Conservation (phyloP, 331 rosid genomes). For the Dryas integrifolia region DNA sequence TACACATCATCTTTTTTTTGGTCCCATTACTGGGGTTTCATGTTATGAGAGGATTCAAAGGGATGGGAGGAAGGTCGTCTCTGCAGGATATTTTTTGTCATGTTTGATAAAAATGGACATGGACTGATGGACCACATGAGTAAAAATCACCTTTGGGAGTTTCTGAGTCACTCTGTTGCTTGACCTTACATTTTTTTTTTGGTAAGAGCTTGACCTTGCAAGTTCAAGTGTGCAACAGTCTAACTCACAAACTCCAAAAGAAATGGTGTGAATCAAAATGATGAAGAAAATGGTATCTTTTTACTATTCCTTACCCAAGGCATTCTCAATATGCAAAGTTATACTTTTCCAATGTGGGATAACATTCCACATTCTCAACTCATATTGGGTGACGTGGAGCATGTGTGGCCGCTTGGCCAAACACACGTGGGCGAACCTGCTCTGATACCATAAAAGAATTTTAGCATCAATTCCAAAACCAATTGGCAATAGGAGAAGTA, state of each 20-base stretch:
- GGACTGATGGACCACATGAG: neutral
- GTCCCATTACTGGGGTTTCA: neutral
- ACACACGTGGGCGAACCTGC: no score
- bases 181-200: neutral
- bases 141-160: neutral
- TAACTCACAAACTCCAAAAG: neutral
- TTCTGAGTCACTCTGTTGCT: neutral
- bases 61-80: neutral
- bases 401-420: no score
- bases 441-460: no score
- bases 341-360: no score
- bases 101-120: neutral
- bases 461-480: no score
- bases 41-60: neutral
- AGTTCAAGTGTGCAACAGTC: neutral
- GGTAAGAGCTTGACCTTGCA: neutral
- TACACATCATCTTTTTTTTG: neutral
- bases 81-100: neutral
- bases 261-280: no score
- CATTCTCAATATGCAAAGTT: no score
- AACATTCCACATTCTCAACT: no score
- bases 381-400: no score
- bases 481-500: no score
- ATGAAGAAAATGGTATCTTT: no score
- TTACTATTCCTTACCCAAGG: no score